A percentile compares a stretch with the other conserved stretches of the same genome.
phyloP scores from a whole-genome alignment of 2,329 filamentous ascomycete species.

The Triangularia setosa region DNA sequence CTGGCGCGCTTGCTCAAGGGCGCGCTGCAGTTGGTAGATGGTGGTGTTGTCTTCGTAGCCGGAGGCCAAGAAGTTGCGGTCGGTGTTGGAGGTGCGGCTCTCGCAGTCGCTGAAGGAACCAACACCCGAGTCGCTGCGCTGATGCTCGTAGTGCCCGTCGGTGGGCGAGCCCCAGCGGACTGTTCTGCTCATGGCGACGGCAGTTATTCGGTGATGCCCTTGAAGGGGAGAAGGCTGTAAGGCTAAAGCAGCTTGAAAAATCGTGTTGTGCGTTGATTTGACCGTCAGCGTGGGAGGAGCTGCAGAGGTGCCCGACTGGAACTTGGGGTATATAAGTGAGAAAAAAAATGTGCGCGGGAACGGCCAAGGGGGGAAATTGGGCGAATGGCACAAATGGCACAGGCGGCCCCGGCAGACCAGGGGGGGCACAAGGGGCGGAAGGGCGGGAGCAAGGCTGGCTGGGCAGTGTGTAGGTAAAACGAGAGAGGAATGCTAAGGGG shows the following conservation, averaged over 20 bases:
- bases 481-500: constrained; percentile 15
- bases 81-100: constrained; percentile 27
- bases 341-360: constrained; percentile 21
- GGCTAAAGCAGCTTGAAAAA: constrained; percentile 26
- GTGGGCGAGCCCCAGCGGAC: constrained; percentile 33
- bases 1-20: constrained; percentile 22
- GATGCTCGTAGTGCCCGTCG: constrained; percentile 29
- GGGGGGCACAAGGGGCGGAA: constrained; percentile 19
- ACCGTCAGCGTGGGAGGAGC: constrained; percentile 25
- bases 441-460: constrained; percentile 19
- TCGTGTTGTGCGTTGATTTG: constrained; percentile 35
- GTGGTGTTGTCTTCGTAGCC: constrained; percentile 27
- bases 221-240: constrained; percentile 16
- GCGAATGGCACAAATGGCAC: constrained; percentile 23
- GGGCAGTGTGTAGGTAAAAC: not conserved
- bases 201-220: constrained; percentile 5
- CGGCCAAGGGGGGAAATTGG: constrained; percentile 24
- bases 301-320: constrained; percentile 33
- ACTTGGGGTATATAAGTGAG: constrained; percentile 26
- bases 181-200: constrained; percentile 26
- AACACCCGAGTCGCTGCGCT: constrained; percentile 32
- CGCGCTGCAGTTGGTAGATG: constrained; percentile 29
- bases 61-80: constrained; percentile 25
- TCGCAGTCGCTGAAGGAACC: constrained; percentile 33
- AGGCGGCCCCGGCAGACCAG: constrained; percentile 8